Evolutionary conservation across 306 rosid genomes (phyloP), one percentile per base, ranked within the genome.

Genomic region (Parietaria judaica): DNA sequence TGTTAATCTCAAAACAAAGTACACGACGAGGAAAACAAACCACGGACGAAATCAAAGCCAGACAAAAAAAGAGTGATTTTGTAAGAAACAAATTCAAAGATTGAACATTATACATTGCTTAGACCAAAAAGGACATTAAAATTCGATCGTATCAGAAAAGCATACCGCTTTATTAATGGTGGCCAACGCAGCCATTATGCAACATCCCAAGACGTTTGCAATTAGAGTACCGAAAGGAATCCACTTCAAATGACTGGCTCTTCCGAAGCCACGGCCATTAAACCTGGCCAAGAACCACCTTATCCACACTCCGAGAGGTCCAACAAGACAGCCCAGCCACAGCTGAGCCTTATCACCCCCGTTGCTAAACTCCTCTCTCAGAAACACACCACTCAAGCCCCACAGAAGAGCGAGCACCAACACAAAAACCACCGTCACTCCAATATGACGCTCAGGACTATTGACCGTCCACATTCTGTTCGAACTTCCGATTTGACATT

Each of bases 131-230:
- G 31, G 31, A 23, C 1, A 23, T 23, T 23, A 23, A 23, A 23
- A 23, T 23, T 23, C 31, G 31, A 23, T 23, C 31, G 31, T 23
- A 54, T 39, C 62, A 14, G 43, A 50, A 55, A 70, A 71, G 1
- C 88, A 68, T 66, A 84, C 95, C 51, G 70, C 89, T 67, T 77
- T 70, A 74, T 73, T 80, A 51, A 75, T 36, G 34, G 66, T 74
- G 41, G 95, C 61, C 16, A 88, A 86, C n/a, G 94, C 88, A 55
- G 95, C 95, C 95, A 86, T 82, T 71, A 84, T 36, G 54, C 84
- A 85, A 62, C 95, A 87, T 46, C 95, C 96, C 8, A 86, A 80
- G 37, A 91, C 90, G 78, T 88, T 92, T 12, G 89, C 95, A 62
- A 67, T 77, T 14, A 89, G 68, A 38, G 97, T 89, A 48, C 97